Evolutionary conservation across 2,329 filamentous ascomycete genomes (phyloP).

Genomic region (Diaporthe ilicicola): DNA sequence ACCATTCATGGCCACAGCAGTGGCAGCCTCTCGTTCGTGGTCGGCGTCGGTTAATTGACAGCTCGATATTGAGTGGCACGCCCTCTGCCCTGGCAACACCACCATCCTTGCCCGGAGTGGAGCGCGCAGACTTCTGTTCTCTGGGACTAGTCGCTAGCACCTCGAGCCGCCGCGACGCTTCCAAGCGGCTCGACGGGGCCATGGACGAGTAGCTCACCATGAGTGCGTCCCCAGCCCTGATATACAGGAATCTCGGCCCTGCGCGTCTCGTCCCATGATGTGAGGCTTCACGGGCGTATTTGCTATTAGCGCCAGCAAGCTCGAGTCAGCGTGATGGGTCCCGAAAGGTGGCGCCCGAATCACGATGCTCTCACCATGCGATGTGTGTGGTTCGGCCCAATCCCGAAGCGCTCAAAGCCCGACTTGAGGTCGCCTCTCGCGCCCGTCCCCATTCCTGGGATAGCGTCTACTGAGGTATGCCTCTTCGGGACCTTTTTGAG

Average conservation of each 20-base stretch:
- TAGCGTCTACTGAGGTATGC: not conserved
- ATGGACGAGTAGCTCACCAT: not conserved
- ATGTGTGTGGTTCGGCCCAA: constrained; percentile 17
- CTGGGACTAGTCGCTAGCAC: constrained; percentile 16
- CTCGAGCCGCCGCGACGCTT: constrained; percentile 14
- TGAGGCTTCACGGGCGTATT: constrained; percentile 14
- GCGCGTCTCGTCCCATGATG: constrained; percentile 30
- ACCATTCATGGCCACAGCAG: not conserved
- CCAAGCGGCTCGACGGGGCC: constrained; percentile 17
- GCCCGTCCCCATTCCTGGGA: constrained; percentile 12
- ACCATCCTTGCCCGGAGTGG: constrained; percentile 12
- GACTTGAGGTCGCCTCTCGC: constrained; percentile 14
- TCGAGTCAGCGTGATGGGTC: constrained; percentile 15
- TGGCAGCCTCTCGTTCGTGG: constrained; percentile 6
- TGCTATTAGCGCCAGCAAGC: constrained; percentile 18
- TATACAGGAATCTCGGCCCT: constrained; percentile 30
- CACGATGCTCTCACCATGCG: constrained; percentile 2
- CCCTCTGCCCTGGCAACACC: constrained; percentile 11
- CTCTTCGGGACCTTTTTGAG: not conserved
- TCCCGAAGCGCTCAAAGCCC: constrained; percentile 5
- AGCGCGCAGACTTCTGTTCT: not conserved
- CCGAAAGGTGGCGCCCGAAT: not conserved
- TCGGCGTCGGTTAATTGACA: constrained; percentile 24
- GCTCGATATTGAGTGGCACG: constrained; percentile 27
- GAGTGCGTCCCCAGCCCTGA: not conserved